Percentiles rank a stretch among this genome's conserved stretches.
These are phyloP conservation scores for Ceriops decandra DNA, from an alignment of 345 rosid species.

Conservation along the genomic window DNA sequence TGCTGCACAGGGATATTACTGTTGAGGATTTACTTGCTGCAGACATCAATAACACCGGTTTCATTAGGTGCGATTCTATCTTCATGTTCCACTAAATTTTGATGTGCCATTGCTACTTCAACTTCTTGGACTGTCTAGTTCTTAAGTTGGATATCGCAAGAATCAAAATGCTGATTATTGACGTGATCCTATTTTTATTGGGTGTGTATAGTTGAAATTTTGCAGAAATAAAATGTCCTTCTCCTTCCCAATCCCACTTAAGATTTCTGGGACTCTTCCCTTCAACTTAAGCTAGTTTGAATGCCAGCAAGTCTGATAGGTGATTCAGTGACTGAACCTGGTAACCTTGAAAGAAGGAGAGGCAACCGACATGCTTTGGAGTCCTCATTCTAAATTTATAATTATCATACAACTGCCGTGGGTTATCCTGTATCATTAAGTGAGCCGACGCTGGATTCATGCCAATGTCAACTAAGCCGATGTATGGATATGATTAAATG, in stretches of 20 bases:
- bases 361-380: no score
- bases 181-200: background rate
- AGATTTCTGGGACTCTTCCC: background rate
- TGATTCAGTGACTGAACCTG: no score
- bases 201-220: background rate
- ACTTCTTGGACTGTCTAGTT: background rate
- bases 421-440: background rate
- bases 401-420: background rate
- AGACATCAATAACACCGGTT: slow-evolving; percentile 36
- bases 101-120: background rate
- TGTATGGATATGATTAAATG: no score
- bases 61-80: slow-evolving; percentile 24
- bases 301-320: no score
- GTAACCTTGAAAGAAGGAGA: no score
- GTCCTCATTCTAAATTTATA: no score
- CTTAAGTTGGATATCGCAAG: background rate
- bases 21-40: slow-evolving; percentile 42
- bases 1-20: slow-evolving; percentile 39
- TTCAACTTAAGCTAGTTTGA: no score
- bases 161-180: background rate
- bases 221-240: background rate
- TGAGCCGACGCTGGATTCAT: no score
- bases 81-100: background rate
- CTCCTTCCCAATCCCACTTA: background rate
- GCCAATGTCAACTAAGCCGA: no score